Evolutionary conservation across 2,329 filamentous ascomycete species (phyloP), one percentile per base, ranked within the genome.

Genomic region (Talaromyces sp.): DNA sequence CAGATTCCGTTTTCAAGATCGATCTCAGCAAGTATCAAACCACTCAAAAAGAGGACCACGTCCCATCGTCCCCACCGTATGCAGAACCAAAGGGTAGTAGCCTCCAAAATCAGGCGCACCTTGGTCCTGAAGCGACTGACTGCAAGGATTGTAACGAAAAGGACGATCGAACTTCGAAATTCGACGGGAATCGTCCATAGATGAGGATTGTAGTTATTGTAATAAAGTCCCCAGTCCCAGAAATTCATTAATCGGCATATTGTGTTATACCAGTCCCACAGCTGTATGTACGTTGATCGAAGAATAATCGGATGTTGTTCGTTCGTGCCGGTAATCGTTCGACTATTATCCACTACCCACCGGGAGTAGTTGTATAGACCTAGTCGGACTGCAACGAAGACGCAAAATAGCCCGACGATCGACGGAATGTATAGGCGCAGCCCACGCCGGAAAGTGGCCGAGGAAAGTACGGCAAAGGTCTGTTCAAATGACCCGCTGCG

Each of bases 151-250:
- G 76, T 74, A 59, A 80, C 67, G 66, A 81, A 81, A 4, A 82
- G 75, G 27, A 79, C 76, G 9, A 82, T 75, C 2, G 79, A 81
- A 66, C 77, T 77, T 48, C 79, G 78, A 59, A 81, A 78, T 67
- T 82, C 79, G 8, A 79, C 75, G 0, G 79, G 78, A 27, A 82
- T 81, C 8, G 79, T 81, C 80, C 80, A 82, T 1, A 82, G 72
- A 63, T 82, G 80, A 11, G 78, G 78, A 54, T 81, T 80, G 70
- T 80, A 81, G 67, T 78, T 75, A 67, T 78, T 79, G 67, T 78
- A 79, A 65, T 74, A 78, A 4, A 78, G 69, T 1, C 62, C 67
- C 75, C 76, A 79, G 62, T 78, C 72, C 62, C 76, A 79, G 13
- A 75, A 75, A 63, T 79, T 74, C 60, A 77, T 70, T 33, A 79